Conservation (phyloP, 257 asterid species). For the Solanum sparsipilum region DNA sequence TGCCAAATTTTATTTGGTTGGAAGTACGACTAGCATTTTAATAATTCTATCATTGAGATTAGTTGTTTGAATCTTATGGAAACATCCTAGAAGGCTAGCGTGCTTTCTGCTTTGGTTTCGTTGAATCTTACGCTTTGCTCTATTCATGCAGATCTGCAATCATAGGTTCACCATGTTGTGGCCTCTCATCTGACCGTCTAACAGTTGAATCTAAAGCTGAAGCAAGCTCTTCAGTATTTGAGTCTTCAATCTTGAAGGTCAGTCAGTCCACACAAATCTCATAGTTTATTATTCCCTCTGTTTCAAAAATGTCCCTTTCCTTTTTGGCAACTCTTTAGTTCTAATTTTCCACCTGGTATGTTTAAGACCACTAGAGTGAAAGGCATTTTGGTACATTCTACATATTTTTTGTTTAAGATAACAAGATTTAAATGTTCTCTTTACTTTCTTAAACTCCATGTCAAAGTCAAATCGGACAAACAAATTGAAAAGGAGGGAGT, state of each 20-base stretch:
- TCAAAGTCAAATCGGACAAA: background rate
- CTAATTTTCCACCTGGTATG: background rate
- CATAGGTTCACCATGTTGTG: constrained; percentile 31
- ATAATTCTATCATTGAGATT: background rate
- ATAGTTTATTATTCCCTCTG: background rate
- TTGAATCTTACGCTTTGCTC: background rate
- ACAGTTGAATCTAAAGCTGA: constrained; percentile 31
- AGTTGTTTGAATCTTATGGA: background rate
- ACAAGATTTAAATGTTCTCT: background rate
- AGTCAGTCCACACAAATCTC: constrained; percentile 14
- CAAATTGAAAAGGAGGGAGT: background rate
- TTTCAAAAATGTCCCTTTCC: background rate
- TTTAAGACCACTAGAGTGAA: background rate
- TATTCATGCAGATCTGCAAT: constrained; percentile 50
- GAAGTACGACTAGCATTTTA: background rate
- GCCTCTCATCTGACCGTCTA: constrained; percentile 22
- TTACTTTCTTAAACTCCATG: background rate
- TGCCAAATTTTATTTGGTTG: background rate
- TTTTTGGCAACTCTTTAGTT: background rate
- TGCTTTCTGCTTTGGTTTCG: background rate
- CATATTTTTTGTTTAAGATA: background rate
- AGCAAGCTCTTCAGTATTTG: constrained; percentile 20
- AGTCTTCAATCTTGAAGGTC: constrained; percentile 54
- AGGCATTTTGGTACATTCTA: background rate
- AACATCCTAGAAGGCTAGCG: background rate